Conservation (phyloP, 108 stramenopile genomes). For the Mediolabrus comicus region DNA sequence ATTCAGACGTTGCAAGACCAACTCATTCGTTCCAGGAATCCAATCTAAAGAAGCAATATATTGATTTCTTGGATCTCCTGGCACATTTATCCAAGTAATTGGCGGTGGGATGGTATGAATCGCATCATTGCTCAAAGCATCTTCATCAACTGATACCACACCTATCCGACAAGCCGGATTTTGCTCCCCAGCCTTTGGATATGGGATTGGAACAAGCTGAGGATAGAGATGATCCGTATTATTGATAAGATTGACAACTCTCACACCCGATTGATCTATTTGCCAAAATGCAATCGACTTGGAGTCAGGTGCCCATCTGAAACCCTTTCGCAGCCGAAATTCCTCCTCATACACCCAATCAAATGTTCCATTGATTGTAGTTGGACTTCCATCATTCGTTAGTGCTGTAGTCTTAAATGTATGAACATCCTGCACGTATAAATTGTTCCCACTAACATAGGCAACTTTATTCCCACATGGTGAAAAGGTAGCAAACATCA, state of each 20-base stretch:
- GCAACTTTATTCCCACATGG: slow-evolving; percentile 41
- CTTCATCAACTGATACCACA: slow-evolving; percentile 24
- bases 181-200: slow-evolving; percentile 45
- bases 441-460: slow-evolving; percentile 32
- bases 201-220: slow-evolving; percentile 36
- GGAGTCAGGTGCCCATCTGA: slow-evolving; percentile 35
- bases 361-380: slow-evolving; percentile 38
- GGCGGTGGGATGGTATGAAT: background rate
- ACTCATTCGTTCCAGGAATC: slow-evolving; percentile 35
- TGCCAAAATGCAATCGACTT: slow-evolving; percentile 46
- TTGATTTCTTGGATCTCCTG: slow-evolving; percentile 46
- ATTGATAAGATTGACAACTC: slow-evolving; percentile 44
- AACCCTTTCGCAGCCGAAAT: slow-evolving; percentile 37
- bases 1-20: slow-evolving; percentile 42
- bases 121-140: background rate
- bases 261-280: slow-evolving; percentile 34
- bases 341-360: slow-evolving; percentile 48
- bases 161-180: slow-evolving; percentile 40
- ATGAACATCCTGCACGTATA: slow-evolving; percentile 43
- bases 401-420: slow-evolving; percentile 34
- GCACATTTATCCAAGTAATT: slow-evolving; percentile 43
- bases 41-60: slow-evolving; percentile 45
- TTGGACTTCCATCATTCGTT: slow-evolving; percentile 26
- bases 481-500: slow-evolving; percentile 46
- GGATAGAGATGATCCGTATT: slow-evolving; percentile 49